Conservation (phyloP, 1,139 yeast species). For the Hyphopichia buzzinii region DNA sequence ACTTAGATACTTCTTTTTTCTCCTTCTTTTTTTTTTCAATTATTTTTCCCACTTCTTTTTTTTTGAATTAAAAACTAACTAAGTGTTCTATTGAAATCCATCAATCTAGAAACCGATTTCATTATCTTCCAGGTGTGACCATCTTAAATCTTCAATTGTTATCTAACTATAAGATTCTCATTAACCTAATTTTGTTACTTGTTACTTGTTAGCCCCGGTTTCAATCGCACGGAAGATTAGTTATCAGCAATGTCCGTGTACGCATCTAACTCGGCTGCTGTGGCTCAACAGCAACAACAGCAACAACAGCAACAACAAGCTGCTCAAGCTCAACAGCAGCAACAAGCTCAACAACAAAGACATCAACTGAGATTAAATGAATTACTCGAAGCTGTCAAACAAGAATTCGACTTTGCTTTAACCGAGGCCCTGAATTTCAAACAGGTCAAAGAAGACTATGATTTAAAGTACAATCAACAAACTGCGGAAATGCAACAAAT, state of each 20-base stretch:
- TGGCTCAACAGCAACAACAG: constrained; percentile 19
- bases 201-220: no score
- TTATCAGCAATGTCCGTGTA: constrained; percentile 32
- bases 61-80: no score
- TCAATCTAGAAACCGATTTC: no score
- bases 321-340: constrained; percentile 26
- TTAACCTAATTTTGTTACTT: no score
- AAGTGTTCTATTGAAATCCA: no score
- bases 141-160: no score
- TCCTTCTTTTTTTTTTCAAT: not conserved
- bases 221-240: not conserved
- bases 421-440: constrained; percentile 86
- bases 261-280: constrained; percentile 34
- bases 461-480: constrained; percentile 86
- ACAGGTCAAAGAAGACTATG: constrained; percentile 92
- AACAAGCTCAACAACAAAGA: constrained; percentile 38
- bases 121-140: no score
- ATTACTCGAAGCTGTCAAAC: constrained; percentile 86
- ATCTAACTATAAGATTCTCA: no score
- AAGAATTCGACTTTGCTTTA: constrained; percentile 83
- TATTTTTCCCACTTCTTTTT: not conserved
- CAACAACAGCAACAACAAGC: constrained; percentile 21
- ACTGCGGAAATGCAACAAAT: constrained; percentile 93
- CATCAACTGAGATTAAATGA: constrained; percentile 64
- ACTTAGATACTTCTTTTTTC: not conserved